Evolutionary conservation across 169 alveolate genomes (phyloP), one percentile per base, ranked within the genome.

Genomic region (Eimeria praecox): DNA sequence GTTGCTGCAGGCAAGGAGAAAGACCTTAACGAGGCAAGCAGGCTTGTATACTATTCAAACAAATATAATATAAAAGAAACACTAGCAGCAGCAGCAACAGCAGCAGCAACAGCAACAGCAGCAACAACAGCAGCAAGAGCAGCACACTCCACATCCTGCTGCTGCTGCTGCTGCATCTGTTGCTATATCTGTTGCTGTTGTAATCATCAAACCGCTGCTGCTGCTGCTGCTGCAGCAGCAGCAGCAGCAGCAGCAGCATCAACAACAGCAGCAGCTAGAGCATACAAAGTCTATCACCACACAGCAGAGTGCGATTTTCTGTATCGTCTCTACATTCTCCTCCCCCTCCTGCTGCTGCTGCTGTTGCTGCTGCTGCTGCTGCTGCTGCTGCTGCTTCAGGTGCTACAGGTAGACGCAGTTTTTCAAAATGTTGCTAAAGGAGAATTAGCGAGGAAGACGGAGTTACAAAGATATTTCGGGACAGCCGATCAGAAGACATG

Each of bases 381-480:
- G 44, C 1, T 18, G 77, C n/a, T 14, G 59, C 33, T 86, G 93
- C 78, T n/a, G 16, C 62, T 54, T 5, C 82, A 99, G 96, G 99
- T 99, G 52, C 98, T 99, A 64, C 99, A 99, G 95, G 97, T 98
- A 33, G 97, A 98, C 83, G 97, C 98, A 69, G 98, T 99, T 42
- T 99, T 98, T 96, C 97, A 99, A 54, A 99, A 99, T 97, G 99
- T 99, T 46, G 97, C 99, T 9, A 99, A 98, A 96, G 99, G 99
- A 35, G 99, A 98, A 92, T 95, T 98, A 33, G 99, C 99, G 88
- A 98, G 98, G 22, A 96, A 97, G 92, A 98, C 98, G 85, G 99
- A 98, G 89, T 92, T 99, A 80, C 85, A 95, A 89, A 97, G 97
- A 78, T 99, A 97, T 73, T 99, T 99, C 93, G 99, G 99, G 62